phyloP scores from a whole-genome alignment of 306 rosid species.

The Quillaja saponaria region DNA sequence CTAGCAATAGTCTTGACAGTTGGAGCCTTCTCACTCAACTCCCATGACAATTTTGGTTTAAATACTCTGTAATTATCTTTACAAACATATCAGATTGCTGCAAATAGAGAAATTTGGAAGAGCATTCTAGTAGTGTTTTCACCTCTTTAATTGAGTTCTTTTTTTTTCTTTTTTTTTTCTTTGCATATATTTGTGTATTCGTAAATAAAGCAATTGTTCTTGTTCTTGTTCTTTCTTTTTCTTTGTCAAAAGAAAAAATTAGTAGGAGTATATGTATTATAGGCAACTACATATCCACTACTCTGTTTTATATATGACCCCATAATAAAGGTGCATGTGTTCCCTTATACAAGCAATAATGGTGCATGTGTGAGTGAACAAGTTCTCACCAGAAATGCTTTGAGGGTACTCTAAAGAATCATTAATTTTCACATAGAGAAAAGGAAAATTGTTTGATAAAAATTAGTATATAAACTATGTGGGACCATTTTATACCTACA shows the following conservation, averaged over 20 bases:
- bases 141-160: too few species aligned
- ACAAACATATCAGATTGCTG: constrained; percentile 9
- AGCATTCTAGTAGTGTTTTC: too few species aligned
- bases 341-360: constrained; percentile 55
- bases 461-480: constrained; percentile 27
- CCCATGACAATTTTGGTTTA: constrained; percentile 32
- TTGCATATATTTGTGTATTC: constrained; percentile 24
- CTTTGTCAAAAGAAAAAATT: too few species aligned
- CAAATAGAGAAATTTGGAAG: constrained; percentile 16
- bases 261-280: too few species aligned
- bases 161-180: constrained; percentile 13
- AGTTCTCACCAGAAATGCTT: constrained; percentile 77
- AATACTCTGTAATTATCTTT: constrained; percentile 16
- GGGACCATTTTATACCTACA: constrained; percentile 44
- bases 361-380: constrained; percentile 62
- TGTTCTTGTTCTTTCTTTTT: too few species aligned
- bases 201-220: too few species aligned
- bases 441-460: constrained; percentile 21
- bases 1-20: constrained; percentile 43
- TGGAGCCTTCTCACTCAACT: constrained; percentile 35
- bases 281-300: too few species aligned
- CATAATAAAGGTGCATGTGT: constrained; percentile 65
- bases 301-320: too few species aligned
- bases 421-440: constrained; percentile 38
- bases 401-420: constrained; percentile 62